Base-by-base conservation (phyloP, 2,329 filamentous ascomycete genomes). In the Harringtonia lauricola region DNA sequence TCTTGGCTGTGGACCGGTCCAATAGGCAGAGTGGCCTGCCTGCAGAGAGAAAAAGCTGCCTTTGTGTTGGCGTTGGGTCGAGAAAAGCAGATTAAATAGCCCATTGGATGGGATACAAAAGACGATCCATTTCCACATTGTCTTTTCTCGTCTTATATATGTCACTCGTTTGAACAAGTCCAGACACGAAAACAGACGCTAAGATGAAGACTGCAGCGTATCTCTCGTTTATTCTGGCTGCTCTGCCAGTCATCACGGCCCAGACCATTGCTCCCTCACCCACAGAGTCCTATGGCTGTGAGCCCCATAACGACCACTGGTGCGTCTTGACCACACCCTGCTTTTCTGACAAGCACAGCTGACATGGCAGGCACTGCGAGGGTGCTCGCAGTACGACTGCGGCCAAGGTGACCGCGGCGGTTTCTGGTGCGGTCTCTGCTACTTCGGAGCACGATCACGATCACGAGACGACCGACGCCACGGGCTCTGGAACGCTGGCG, bases 231-330 rank as follows among this genome's bases (percentile, higher is more conserved):
- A 13, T 37, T 7, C 19, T 37, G 19, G 22, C 17, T 19, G 12
- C 36, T 13, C n/a, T 19, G n/a, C 18, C 36, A 3, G 17, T 24
- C 12, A 19, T 19, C 3, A 5, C 22, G 4, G 36, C 19, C 10
- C 36, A 37, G 36, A 24, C 36, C 7, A 7, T 24, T 9, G 36
- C 36, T 22, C 52, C 54, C 24, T 55, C 53, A 21, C 53, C 54
- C 5, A 56, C 53, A 43, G 48, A 52, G 43, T 55, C 53, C 3
- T 38, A 50, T 19, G 54, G 53, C 17, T 67, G 61, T 45, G 52
- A 57, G 28, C 49, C 60, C 13, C 60, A 63, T 38, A 57, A 54
- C 3, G 60, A 64, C 43, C 61, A 64, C 49, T 62, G 59, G 55
- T 39, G 22, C 24, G 24, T 26, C 7, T 26, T 10, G 24, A 26